Evolutionary conservation across 2,329 filamentous ascomycete genomes (phyloP).

Genomic region (Xylariaceae sp.): DNA sequence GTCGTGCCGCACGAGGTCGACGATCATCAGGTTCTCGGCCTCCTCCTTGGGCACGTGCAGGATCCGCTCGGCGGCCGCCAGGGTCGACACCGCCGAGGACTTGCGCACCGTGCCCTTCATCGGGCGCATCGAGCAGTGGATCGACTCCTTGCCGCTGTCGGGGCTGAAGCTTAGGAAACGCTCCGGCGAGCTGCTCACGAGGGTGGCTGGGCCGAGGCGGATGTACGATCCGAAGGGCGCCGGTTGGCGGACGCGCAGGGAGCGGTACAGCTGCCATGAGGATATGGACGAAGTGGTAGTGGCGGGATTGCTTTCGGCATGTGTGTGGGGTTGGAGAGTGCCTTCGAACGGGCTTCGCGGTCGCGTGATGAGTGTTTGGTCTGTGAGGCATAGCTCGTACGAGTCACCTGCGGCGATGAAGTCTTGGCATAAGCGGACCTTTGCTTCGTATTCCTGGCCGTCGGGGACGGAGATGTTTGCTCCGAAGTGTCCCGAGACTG

Average conservation of each 20-base stretch:
- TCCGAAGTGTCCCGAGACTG: slow-evolving; percentile 16
- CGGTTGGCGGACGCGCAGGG: slow-evolving; percentile 65
- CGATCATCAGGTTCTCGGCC: slow-evolving; percentile 97
- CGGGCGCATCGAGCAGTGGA: slow-evolving; percentile 72
- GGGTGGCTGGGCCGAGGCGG: slow-evolving; percentile 60
- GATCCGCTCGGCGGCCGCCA: slow-evolving; percentile 65
- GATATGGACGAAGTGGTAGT: slow-evolving; percentile 35
- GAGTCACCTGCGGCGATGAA: slow-evolving; percentile 72
- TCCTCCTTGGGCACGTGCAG: slow-evolving; percentile 81
- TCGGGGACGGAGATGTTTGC: slow-evolving; percentile 36
- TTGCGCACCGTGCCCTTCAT: slow-evolving; percentile 98
- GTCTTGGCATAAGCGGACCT: slow-evolving; percentile 64
- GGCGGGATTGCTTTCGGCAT: slow-evolving; percentile 30
- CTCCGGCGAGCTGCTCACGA: slow-evolving; percentile 82
- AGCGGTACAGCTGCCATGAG: slow-evolving; percentile 68
- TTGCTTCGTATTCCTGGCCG: slow-evolving; percentile 52
- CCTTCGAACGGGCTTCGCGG: slow-evolving; percentile 26
- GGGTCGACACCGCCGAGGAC: slow-evolving; percentile 51
- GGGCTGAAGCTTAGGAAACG: slow-evolving; percentile 66
- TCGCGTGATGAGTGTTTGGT: slow-evolving; percentile 59
- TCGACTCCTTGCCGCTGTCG: slow-evolving; percentile 31
- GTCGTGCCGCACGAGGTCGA: slow-evolving; percentile 92
- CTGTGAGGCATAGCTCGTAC: slow-evolving; percentile 81
- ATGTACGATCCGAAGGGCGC: slow-evolving; percentile 83
- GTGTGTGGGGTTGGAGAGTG: slow-evolving; percentile 37